Base-by-base conservation (phyloP, 441 rosid species). In the Populus hybrid region DNA sequence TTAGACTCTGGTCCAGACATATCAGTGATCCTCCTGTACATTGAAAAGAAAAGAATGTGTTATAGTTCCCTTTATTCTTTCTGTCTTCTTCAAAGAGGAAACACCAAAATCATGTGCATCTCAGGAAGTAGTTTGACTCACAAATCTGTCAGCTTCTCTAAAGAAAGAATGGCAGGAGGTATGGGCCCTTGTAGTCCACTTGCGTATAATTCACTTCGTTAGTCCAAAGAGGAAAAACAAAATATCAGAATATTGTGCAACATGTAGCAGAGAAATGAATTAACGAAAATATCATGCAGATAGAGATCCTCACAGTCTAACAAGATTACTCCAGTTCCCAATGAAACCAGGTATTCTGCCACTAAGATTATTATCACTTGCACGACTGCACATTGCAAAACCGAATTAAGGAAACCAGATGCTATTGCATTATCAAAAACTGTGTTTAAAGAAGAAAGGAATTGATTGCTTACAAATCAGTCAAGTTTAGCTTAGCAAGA, bases 131-230 rank as follows among this genome's bases (percentile, higher is more conserved):
- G 11, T 20, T 40, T 1, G 5, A 72, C 80, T 78, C 57, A 78
- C 80, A 78, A 21, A 2, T 71, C 67, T 28, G 6, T 34, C 42
- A 78, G 21, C 9, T 46, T 67, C 1, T 21, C n/a, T 20, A 72
- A 32, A 14, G 2, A 10, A 9, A 46, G 67, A 66, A 78, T 78
- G 10, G 7, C 23, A 5, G 67, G 16, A 20, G 71, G 57, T 16
- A 78, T 66, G 4, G 75, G 80, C 46, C 80, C 80, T 71, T 66
- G 14, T 18, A 78, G 69, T 64, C 80, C 80, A 63, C 80, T 78
- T 7, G 71, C 63, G 7, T 66, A 32, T 28, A 78, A 10, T 21
- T 66, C 80, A 18, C 80, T 78, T 21, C 57, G 42, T 20, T 21
- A 11, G 34, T 38, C n/a, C 50, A 65, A 28, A n/a, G 32, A 11